Evolutionary conservation across 1,284 basidiomycete genomes (phyloP).

Genomic region (Cryptococcus wingfieldii): DNA sequence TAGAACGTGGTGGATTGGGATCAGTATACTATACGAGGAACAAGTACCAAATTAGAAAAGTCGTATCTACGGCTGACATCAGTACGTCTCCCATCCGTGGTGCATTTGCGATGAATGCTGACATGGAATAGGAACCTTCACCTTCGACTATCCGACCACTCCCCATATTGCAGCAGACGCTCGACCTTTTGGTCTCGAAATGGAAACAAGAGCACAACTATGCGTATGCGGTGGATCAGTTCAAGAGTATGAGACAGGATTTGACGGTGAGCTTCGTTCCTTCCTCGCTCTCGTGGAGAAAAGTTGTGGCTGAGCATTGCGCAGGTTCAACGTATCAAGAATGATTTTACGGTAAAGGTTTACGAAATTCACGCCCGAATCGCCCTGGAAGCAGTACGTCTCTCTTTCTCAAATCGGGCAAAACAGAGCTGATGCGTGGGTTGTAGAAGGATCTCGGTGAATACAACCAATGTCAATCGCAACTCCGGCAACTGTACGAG

Average conservation of each 20-base stretch:
- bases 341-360: slow-evolving; percentile 93
- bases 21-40: slow-evolving; percentile 89
- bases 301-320: slow-evolving; percentile 2
- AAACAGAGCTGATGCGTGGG: slow-evolving; percentile 13
- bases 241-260: slow-evolving; percentile 96
- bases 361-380: slow-evolving; percentile 99
- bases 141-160: slow-evolving; percentile 91
- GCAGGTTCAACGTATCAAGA: slow-evolving; percentile 99
- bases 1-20: slow-evolving; percentile 98
- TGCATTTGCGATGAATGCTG: background rate
- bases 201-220: slow-evolving; percentile 81
- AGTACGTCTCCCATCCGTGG: slow-evolving; percentile 52
- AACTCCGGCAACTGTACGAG: slow-evolving; percentile 85
- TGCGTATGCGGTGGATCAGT: slow-evolving; percentile 93
- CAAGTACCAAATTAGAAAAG: slow-evolving; percentile 83
- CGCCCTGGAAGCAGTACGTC: slow-evolving; percentile 77
- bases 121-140: slow-evolving; percentile 70
- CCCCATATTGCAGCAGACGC: slow-evolving; percentile 74
- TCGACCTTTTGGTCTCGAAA: slow-evolving; percentile 79
- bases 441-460: slow-evolving; percentile 90
- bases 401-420: slow-evolving; percentile 5
- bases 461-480: slow-evolving; percentile 96
- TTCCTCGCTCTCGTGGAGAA: background rate
- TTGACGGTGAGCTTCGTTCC: slow-evolving; percentile 64
- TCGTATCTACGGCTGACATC: slow-evolving; percentile 92